phyloP scores from a whole-genome alignment of 805 yeast species.

The Wickerhamomyces canadensis region DNA sequence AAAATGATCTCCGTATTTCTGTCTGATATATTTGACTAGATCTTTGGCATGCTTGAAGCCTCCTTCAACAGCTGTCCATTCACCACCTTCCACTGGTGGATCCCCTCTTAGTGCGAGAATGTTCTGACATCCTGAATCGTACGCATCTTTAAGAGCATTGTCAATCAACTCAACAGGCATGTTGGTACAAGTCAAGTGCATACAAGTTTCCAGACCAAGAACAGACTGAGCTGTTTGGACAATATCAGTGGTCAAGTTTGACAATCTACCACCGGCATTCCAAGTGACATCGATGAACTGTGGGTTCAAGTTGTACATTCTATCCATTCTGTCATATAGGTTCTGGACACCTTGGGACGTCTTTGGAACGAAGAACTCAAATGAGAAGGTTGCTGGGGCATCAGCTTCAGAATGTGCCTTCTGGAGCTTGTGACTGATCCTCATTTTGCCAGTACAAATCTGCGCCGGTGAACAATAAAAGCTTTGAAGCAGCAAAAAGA shows the following conservation, averaged over 20 bases:
- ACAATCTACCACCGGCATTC: slow-evolving; percentile 95
- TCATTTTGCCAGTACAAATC: slow-evolving; percentile 23
- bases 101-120: slow-evolving; percentile 94
- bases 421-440: slow-evolving; percentile 34
- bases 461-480: not conserved
- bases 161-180: slow-evolving; percentile 82
- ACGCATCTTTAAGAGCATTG: slow-evolving; percentile 79
- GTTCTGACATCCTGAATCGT: slow-evolving; percentile 89
- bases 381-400: slow-evolving; percentile 71
- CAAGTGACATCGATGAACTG: slow-evolving; percentile 94
- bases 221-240: slow-evolving; percentile 87
- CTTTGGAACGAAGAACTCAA: slow-evolving; percentile 96
- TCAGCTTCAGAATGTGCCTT: slow-evolving; percentile 23
- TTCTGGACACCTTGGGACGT: slow-evolving; percentile 96
- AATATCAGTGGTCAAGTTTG: slow-evolving; percentile 83
- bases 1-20: slow-evolving; percentile 80
- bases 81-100: slow-evolving; percentile 70
- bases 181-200: slow-evolving; percentile 96
- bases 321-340: slow-evolving; percentile 92
- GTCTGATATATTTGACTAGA: slow-evolving; percentile 68
- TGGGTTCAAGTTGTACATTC: slow-evolving; percentile 91
- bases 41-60: slow-evolving; percentile 88
- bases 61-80: slow-evolving; percentile 46
- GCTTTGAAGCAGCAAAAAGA: no score
- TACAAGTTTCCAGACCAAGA: slow-evolving; percentile 90